phyloP scores from a whole-genome alignment of 2,329 filamentous ascomycete species.

The Aspergillus quadricinctus region DNA sequence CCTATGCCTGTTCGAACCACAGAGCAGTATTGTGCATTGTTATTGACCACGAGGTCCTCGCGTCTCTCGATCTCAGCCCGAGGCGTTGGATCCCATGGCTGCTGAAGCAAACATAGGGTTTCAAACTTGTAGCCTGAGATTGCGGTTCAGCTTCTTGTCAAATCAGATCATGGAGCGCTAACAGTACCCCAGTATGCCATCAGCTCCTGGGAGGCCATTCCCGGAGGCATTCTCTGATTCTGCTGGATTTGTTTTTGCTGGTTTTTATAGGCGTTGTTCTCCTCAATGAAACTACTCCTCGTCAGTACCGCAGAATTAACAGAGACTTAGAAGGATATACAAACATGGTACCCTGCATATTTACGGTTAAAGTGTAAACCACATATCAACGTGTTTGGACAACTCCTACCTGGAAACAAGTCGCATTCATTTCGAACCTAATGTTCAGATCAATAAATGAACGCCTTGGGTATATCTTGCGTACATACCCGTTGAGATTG shows the following conservation, averaged over 20 bases:
- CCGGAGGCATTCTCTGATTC: slow-evolving; percentile 45
- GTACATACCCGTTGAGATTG: slow-evolving; percentile 65
- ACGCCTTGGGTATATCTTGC: neutral
- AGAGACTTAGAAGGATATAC: slow-evolving; percentile 9
- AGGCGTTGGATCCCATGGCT: slow-evolving; percentile 67
- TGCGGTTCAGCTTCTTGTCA: slow-evolving; percentile 2
- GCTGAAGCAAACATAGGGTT: slow-evolving; percentile 70
- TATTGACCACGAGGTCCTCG: slow-evolving; percentile 69
- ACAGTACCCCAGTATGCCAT: slow-evolving; percentile 86
- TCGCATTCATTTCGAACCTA: slow-evolving; percentile 95
- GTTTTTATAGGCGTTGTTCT: slow-evolving; percentile 72
- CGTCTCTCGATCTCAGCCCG: slow-evolving; percentile 76
- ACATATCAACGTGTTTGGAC: neutral
- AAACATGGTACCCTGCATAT: slow-evolving; percentile 52
- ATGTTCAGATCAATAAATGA: slow-evolving; percentile 9
- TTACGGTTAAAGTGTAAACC: slow-evolving; percentile 16
- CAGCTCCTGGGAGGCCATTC: slow-evolving; percentile 64
- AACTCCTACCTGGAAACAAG: slow-evolving; percentile 69
- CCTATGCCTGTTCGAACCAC: slow-evolving; percentile 87
- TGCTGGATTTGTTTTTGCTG: slow-evolving; percentile 57
- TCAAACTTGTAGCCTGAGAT: slow-evolving; percentile 90
- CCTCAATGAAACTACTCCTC: slow-evolving; percentile 76
- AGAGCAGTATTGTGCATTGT: slow-evolving; percentile 93
- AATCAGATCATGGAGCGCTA: neutral
- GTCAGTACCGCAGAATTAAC: slow-evolving; percentile 9